Base-by-base conservation (phyloP, 2,329 filamentous ascomycete genomes). In the Botryotinia convoluta region DNA sequence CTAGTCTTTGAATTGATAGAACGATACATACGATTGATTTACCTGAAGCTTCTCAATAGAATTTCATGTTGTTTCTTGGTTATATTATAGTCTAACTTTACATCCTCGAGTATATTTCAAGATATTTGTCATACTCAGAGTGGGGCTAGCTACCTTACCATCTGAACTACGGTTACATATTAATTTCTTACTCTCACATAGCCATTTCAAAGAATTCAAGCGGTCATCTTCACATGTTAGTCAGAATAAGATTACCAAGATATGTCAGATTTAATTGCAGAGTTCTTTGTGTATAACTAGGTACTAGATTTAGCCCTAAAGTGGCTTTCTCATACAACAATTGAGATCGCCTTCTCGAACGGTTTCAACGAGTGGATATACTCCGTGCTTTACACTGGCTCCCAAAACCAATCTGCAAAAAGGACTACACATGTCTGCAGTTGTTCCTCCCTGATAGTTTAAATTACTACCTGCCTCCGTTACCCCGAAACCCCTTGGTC, bases 91-190 rank as follows among this genome's bases (percentile, higher is more conserved):
- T 29, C 8, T 3, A 54, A 3, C 0, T 0, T 29, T 3, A 7
- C 0, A 29, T 54, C 7, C 14, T 54, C 2, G 6, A 8, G 51
- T 54, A 7, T 3, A 54, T 54, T 16, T 3, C 14, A 3, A 54
- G n/a, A 16, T 8, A 3, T 7, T 54, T 29, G 3, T 29, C 3
- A n/a, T 8, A 8, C 5, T 3, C 4, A 0, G 14, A 7, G 44
- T 5, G 51, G n/a, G 14, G 4, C 2, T 18, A 54, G 51, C 51
- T 54, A 3, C 7, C 14, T 2, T 29, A 16, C 3, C 12, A 16
- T 29, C 51, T 54, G 18, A 29, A 1, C 3, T 29, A 29, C 3
- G 14, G 51, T 54, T 7, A 18, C 12, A 29, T 18, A 18, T 16
- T 0, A 22, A 16, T 54, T n/a, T 5, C 6, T 14, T 8, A 16